Evolutionary conservation across 371 early-diverging fungal genomes (phyloP), one percentile per base, ranked within the genome.

Genomic region (Funneliformis caledonium): DNA sequence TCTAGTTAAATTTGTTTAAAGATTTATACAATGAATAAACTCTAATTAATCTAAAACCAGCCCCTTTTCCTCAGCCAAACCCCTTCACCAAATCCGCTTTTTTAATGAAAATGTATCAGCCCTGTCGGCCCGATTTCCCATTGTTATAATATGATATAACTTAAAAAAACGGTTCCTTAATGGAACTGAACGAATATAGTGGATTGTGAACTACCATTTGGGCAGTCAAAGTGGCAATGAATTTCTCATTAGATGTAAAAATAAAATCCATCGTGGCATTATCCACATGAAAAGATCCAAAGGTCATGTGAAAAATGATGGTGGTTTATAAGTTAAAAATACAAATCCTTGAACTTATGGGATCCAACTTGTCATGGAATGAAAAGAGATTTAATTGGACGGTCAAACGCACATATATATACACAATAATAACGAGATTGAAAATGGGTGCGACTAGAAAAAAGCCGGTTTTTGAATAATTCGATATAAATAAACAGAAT

Each of bases 71-170:
- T 47, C 11, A 47, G 4, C 7, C 7, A 9, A 9, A 22, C 14
- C 8, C 8, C n/a, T 22, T 9, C 37, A 26, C 65, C 37, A 3
- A 19, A 22, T 31, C 42, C 65, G 4, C n/a, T 26, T 64, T 64
- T 64, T 12, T 31, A 22, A 16, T 14, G 4, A 33, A 37, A 65
- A 65, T 65, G 67, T 65, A 5, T 14, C 67, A 65, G 67, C 26
- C 67, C 42, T 65, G 67, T 65, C 67, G 67, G 67, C 67, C 67
- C 67, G 42, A 65, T 42, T 65, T 65, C 67, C 67, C 67, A 65
- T 65, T 4, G 67, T 42, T 12, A 65, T 65, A 33, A 42, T 12
- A 22, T 11, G 12, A 33, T 64, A 64, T 26, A 56, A 56, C 56
- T 56, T 56, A 19, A 56, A 56, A 56, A 56, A 56, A 56, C 67